phyloP scores from a whole-genome alignment of 2,329 filamentous ascomycete genomes.

The Pleoardoris graminearum region DNA sequence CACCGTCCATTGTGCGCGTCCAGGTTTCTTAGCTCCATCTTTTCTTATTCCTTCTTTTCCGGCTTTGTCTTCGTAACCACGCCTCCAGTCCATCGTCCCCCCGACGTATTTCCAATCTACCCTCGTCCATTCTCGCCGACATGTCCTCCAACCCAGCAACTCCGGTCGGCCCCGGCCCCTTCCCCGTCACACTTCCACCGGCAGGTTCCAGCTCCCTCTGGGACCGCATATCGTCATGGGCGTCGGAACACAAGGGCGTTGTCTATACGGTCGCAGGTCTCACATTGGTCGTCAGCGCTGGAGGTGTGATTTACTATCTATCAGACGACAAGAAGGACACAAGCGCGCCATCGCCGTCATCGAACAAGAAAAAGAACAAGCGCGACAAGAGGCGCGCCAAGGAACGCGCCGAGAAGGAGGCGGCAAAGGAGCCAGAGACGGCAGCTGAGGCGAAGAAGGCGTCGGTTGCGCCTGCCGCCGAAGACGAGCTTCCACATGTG shows the following conservation, averaged over 20 bases:
- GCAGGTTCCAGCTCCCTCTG: slow-evolving; percentile 70
- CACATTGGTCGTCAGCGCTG: slow-evolving; percentile 86
- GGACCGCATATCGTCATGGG: slow-evolving; percentile 90
- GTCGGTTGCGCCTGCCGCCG: slow-evolving; percentile 41
- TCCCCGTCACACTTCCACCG: slow-evolving; percentile 45
- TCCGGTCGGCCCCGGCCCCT: slow-evolving; percentile 36
- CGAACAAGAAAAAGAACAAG: slow-evolving; percentile 74
- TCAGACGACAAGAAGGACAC: slow-evolving; percentile 54
- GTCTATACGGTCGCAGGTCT: slow-evolving; percentile 97
- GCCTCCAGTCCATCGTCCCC: no score
- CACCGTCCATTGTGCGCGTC: slow-evolving; percentile 21
- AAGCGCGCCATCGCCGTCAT: slow-evolving; percentile 29
- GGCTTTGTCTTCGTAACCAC: neutral
- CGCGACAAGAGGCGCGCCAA: slow-evolving; percentile 89
- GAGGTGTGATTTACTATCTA: slow-evolving; percentile 92
- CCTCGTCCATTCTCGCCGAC: neutral
- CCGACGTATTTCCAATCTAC: neutral
- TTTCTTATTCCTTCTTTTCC: slow-evolving; percentile 2
- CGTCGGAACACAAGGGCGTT: slow-evolving; percentile 90
- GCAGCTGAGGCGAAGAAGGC: slow-evolving; percentile 43
- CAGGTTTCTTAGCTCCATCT: slow-evolving; percentile 8
- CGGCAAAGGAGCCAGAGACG: slow-evolving; percentile 45
- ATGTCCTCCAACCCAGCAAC: slow-evolving; percentile 37
- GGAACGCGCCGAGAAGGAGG: slow-evolving; percentile 62
- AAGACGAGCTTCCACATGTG: slow-evolving; percentile 55